Evolutionary conservation across 1,284 basidiomycete genomes (phyloP), one percentile per base, ranked within the genome.

Genomic region (Boletus holoroseus): DNA sequence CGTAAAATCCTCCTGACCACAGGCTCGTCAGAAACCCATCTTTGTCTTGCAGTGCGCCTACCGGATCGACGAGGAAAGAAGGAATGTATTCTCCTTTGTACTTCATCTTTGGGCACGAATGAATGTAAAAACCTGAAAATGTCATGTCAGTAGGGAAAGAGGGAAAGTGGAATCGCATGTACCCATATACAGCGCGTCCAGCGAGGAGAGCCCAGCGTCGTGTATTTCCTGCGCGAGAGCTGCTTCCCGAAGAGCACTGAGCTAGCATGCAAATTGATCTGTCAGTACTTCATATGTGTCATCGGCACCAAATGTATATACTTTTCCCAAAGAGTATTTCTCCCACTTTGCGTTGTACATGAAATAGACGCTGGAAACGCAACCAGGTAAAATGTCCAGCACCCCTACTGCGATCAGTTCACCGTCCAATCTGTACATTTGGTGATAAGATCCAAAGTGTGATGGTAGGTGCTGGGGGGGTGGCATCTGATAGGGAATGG

Each of bases 321-420:
- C 83, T 75, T 95, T 97, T 40, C 96, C 95, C 24, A 97, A 66
- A 11, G 88, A 86, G 62, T 82, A 81, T 39, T 76, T 75, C 36
- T 88, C 84, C 77, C 83, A 94, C 31, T 76, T 75, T 7, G 83
- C 81, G 61, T 93, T 82, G 71, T 96, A 98, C 72, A 95, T 87
- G 67, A 98, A 94, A 69, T 99, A 99, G 8, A 99, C 95, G 57
- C 89, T 92, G 13, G 92, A 95, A 4, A 99, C 86, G 58, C 95
- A 94, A 26, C 68, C 66, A 0, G 94, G 95, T 6, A 99, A 74
- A 49, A 99, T 85, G 66, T 99, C 96, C 50, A 99, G 74, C 12
- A 99, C 91, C 2, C 84, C 87, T 59, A 99, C 78, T 0, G 89
- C 95, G 41, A 98, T 81, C 12, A 98, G 75, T 62, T 84, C 64